Base-by-base conservation (phyloP, 305 asterid species). In the Lippia alba region DNA sequence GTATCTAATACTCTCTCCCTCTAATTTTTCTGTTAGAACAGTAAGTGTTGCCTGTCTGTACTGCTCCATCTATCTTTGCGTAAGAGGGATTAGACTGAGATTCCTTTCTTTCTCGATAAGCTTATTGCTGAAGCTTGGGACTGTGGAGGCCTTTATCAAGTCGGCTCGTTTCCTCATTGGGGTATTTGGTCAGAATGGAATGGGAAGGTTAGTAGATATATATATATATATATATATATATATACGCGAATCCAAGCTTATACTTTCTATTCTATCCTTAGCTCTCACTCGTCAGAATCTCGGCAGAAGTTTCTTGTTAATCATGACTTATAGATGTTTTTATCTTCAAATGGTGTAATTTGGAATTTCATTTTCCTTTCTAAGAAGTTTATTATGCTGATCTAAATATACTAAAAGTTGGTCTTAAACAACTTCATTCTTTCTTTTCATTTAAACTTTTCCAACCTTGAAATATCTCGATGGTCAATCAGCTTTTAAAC, bases 81-180 rank as follows among this genome's bases (percentile, higher is more conserved):
- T 1, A 24, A 24, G 30, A n/a, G 50, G 65, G 45, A 48, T 55
- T 50, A 69, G 54, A 54, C 62, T 51, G 57, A 41, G 39, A 17
- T 45, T 72, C 71, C 44, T 69, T 64, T 76, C 48, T 44, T 72
- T 64, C 64, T 61, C 66, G 51, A 59, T 56, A 78, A 94, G 99
- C 99, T 94, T 68, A 85, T 94, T 75, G 99, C 99, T 57, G 99
- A 94, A 85, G 97, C 98, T 66, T 94, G 99, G 99, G 99, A 94
- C 79, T 94, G 99, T 79, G 99, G 98, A 67, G 99, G 99, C 78
- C 98, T 94, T 59, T 94, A 94, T 83, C 99, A 94, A 86, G 98
- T 94, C 59, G 99, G 99, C 61, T 61, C 17, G 67, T 94, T 94
- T 79, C 97, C 99, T 53, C 99, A 91, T 62, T 92, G 96, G 96